Base-by-base conservation (phyloP, 148 eudicot genomes). In the Beta vulgaris region DNA sequence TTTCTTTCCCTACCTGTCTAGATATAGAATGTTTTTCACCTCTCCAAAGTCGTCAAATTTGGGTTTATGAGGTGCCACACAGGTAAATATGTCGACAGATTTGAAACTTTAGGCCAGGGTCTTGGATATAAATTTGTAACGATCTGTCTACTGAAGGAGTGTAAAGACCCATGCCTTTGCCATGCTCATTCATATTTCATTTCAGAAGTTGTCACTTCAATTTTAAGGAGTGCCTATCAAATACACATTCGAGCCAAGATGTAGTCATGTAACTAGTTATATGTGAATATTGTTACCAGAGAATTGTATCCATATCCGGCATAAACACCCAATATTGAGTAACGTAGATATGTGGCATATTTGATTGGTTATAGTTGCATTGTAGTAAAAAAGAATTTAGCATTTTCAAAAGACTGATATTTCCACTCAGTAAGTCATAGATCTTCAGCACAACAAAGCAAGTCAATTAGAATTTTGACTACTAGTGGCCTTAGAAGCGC, bases 11-110 rank as follows among this genome's bases (percentile, higher is more conserved):
- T 36, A 43, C 46, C 32, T 73, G 77, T 67, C 76, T 35, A 55
- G 16, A 28, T 51, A 70, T 72, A n/a, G 60, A 73, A 73, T 55
- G 77, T 73, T 73, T 64, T 71, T 58, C 51, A 42, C 73, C 73
- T 78, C 49, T 48, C 16, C 23, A 23, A n/a, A 35, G 42, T 62
- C 43, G 19, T 60, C 65, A 4, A 1, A 14, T 32, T 60, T 10
- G 65, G 6, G 36, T 60, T 15, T 60, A 32, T 31, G 9, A 32
- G 37, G 16, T 31, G 31, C 8, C 31, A 60, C 39, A 31, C 39
- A 60, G 10, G 65, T 60, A 60, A 21, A 60, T 15, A 32, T 60
- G 65, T 26, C 31, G 65, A 16, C 6, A 32, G 37, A 29, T 28
- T 59, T 59, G 6, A 51, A 21, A 51, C 25, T 51, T n/a, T n/a